phyloP scores from a whole-genome alignment of 352 stramenopile genomes.

The Globisporangium barbulae region DNA sequence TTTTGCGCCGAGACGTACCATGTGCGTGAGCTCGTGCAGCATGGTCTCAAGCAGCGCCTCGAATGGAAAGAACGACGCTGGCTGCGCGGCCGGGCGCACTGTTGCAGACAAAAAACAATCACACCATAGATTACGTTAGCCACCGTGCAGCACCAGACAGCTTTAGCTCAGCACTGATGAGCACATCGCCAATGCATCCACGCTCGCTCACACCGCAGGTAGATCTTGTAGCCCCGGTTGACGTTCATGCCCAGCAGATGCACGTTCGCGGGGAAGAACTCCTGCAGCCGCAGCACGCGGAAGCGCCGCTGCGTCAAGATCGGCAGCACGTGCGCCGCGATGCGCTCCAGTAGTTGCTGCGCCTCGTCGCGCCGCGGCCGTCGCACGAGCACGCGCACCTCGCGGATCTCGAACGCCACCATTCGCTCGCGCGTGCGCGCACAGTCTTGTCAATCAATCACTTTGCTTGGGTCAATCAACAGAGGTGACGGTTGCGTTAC shows the following conservation, averaged over 20 bases:
- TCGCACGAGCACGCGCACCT: constrained; percentile 42
- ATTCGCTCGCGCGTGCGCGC: neutral
- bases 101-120: neutral
- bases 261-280: constrained; percentile 67
- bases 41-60: constrained; percentile 67
- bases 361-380: constrained; percentile 28
- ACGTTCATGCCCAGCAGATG: constrained; percentile 77
- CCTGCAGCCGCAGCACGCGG: constrained; percentile 46
- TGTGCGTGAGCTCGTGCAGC: constrained; percentile 72
- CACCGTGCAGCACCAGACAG: neutral
- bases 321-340: constrained; percentile 49
- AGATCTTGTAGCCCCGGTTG: constrained; percentile 68
- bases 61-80: constrained; percentile 38
- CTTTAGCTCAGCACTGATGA: neutral
- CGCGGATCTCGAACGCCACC: constrained; percentile 25
- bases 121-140: neutral
- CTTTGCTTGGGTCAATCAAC: neutral
- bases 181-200: neutral
- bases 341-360: constrained; percentile 43
- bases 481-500: too few species aligned
- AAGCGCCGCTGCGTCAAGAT: constrained; percentile 54
- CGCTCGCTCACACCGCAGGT: constrained; percentile 42
- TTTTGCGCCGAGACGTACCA: constrained; percentile 23
- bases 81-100: constrained; percentile 37
- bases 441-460: neutral